Base-by-base conservation (phyloP, 2,329 filamentous ascomycete species). In the Dothistroma pini region DNA sequence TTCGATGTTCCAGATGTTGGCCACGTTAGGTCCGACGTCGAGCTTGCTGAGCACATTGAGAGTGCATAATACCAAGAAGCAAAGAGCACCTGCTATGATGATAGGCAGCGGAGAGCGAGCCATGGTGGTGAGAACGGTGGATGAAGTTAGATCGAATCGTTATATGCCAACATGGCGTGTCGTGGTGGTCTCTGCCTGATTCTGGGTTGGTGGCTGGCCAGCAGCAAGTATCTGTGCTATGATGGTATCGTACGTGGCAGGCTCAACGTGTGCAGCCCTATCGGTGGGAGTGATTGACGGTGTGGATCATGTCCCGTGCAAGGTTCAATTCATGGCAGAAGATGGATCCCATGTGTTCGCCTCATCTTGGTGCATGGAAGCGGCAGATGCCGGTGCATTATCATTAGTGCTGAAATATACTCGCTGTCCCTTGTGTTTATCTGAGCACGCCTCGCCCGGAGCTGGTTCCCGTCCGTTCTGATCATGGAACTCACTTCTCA, bases 21-120 rank as follows among this genome's bases (percentile, higher is more conserved):
- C 25, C 51, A 53, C 25, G 19, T 53, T 29, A 16, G 31, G 29
- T 29, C 51, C 51, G 19, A 53, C 8, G 51, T 53, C 59, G n/a
- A 68, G 57, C 47, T 61, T 48, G 51, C 65, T 62, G 22, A 64
- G 59, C 8, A 65, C 48, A 35, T 66, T 68, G 19, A 66, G 53
- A 5, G 61, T 57, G 29, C 62, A 57, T 25, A 68, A 48, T 31
- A 60, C 56, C 21, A 68, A 19, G 41, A 68, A 64, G 11, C 57
- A 63, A 31, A 65, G 25, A 29, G 63, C 56, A 44, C 61, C 66
- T 29, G 59, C 25, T 22, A 66, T 48, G 21, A 66, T 58, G 11
- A 68, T 53, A 1, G 61, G 56, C 0, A 62, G 49, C 52, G 64
- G 64, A 44, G 64, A 56, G 56, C 66, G 64, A 54, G 59, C 56